Evolutionary conservation across 2,329 filamentous ascomycete species (phyloP), one percentile per base, ranked within the genome.

Genomic region (Fusarium irregulare): DNA sequence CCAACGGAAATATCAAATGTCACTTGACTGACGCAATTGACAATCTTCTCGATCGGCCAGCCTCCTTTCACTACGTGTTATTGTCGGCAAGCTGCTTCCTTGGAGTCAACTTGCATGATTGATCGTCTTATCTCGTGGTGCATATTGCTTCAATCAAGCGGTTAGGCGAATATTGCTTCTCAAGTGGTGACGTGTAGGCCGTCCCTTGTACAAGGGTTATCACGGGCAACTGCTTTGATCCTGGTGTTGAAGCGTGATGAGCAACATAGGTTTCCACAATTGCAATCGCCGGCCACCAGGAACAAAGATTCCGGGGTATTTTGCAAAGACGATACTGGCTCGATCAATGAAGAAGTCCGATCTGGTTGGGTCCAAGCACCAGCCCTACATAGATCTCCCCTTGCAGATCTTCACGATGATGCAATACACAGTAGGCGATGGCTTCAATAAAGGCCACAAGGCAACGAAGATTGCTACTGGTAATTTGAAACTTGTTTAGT

Each of bases 1-100:
- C n/a, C 11, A 25, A 28, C 34, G 21, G 20, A n/a, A 21, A 44
- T 30, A 45, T 23, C 60, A 30, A 30, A 55, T 58, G 32, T 30
- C 21, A 62, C 41, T 64, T 59, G 56, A 55, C 73, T 72, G 66
- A 75, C 60, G 70, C 71, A 70, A 74, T 68, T 47, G 47, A 73
- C 65, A 23, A 53, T 60, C 41, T 27, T 48, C 18, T 27, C 14
- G 18, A 47, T 51, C 37, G 12, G 21, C 16, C 18, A 30, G 20
- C 27, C 20, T 48, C 44, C 47, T 58, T 16, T 40, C 9, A 41
- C 16, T 37, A 14, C 25, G n/a, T 44, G 30, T 41, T 56, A 11
- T 45, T 53, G 18, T 27, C 44, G 28, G 58, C 16, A 54, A 48
- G 40, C 20, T 48, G 25, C 56, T 53, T 71, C 32, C 10, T 46